Evolutionary conservation across 225 moss, liverwort and hornwort species (phyloP).

Genomic region (Thuidium tamariscinum): DNA sequence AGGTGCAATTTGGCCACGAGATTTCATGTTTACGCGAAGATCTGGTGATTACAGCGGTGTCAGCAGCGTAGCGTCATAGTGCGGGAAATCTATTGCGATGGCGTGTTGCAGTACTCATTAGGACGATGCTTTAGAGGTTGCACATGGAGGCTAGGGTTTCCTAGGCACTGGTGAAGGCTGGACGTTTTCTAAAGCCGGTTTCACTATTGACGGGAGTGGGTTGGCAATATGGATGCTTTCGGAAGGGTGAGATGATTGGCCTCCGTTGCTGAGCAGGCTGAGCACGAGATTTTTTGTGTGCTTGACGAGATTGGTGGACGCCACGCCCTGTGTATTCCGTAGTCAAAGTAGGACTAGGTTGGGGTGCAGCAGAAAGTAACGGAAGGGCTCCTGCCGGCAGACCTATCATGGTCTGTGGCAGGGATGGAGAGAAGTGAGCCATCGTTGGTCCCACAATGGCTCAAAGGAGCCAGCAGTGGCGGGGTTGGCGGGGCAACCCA

Average conservation of each 20-base stretch:
- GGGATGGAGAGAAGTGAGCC: slow-evolving; percentile 99
- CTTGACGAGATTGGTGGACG: neutral
- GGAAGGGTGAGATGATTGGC: slow-evolving; percentile 33
- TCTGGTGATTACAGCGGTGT: neutral
- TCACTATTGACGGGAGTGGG: neutral
- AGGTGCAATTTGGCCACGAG: neutral
- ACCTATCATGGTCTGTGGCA: slow-evolving; percentile 99
- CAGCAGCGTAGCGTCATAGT: neutral
- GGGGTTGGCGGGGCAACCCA: slow-evolving; percentile 93
- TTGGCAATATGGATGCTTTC: neutral
- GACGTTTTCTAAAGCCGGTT: neutral
- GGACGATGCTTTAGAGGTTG: neutral
- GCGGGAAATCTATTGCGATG: neutral
- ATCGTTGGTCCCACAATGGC: slow-evolving; percentile 99
- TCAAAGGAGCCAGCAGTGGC: slow-evolving; percentile 99
- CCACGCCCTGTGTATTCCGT: neutral
- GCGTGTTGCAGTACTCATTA: neutral
- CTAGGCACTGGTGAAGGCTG: neutral
- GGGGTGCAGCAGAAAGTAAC: slow-evolving; percentile 51
- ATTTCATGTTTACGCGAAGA: slow-evolving; percentile 14
- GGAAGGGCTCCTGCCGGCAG: slow-evolving; percentile 91
- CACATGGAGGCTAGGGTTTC: slow-evolving; percentile 35
- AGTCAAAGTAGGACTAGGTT: neutral
- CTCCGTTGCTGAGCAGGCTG: neutral
- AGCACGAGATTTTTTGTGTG: neutral